Evolutionary conservation across 169 alveolate species (phyloP).

Genomic region (Babesia gibsoni): DNA sequence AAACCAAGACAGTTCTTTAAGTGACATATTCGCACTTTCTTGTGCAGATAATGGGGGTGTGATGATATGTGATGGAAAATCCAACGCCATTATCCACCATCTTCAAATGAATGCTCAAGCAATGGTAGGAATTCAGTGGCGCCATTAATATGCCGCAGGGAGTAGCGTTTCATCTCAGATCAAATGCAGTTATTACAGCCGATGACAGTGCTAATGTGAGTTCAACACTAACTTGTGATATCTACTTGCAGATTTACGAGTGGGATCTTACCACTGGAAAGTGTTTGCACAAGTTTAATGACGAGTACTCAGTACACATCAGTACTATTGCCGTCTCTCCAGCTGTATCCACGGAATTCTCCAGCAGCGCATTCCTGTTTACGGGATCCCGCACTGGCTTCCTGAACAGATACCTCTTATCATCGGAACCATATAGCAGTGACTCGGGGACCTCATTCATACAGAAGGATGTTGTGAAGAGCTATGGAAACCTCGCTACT

Average conservation of each 20-base stretch:
- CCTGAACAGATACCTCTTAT: slow-evolving; percentile 32
- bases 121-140: slow-evolving; percentile 2
- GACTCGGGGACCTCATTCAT: neutral
- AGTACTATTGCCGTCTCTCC: slow-evolving; percentile 25
- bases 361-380: slow-evolving; percentile 4
- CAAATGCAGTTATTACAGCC: slow-evolving; percentile 37
- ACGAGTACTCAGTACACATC: slow-evolving; percentile 41
- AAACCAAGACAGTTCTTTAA: neutral
- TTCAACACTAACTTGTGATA: neutral
- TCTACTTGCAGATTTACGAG: slow-evolving; percentile 43
- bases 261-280: slow-evolving; percentile 54
- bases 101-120: slow-evolving; percentile 52
- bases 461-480: slow-evolving; percentile 18
- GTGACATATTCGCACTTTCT: slow-evolving; percentile 18
- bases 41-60: slow-evolving; percentile 48
- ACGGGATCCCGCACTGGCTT: slow-evolving; percentile 54
- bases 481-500: slow-evolving; percentile 57
- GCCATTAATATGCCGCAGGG: slow-evolving; percentile 15
- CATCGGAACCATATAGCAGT: neutral
- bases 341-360: neutral
- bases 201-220: slow-evolving; percentile 53
- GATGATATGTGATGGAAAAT: slow-evolving; percentile 36
- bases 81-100: slow-evolving; percentile 45
- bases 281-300: slow-evolving; percentile 46
- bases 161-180: slow-evolving; percentile 22